Conservation (phyloP, 352 stramenopile genomes). For the Pythium myriotylum region DNA sequence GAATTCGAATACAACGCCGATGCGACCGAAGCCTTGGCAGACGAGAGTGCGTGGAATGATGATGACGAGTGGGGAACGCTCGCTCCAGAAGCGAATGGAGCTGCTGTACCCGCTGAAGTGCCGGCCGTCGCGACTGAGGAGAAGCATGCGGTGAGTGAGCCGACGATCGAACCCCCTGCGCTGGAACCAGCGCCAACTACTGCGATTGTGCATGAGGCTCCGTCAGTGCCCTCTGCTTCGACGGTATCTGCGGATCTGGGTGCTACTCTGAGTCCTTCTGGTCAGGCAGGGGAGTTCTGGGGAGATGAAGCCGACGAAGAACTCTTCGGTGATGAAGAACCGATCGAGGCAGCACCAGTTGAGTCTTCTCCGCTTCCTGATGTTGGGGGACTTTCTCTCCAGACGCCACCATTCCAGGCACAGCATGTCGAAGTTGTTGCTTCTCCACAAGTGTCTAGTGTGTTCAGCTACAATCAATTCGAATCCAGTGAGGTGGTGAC, state of each 20-base stretch:
- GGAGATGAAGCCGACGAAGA: conserved; percentile 55
- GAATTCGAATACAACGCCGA: conserved; percentile 25
- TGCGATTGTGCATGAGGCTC: not conserved
- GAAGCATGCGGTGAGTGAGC: not conserved
- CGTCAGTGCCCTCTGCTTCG: not conserved
- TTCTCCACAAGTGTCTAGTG: not conserved
- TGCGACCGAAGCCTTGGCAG: conserved; percentile 20
- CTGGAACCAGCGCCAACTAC: not conserved
- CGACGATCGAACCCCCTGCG: not conserved
- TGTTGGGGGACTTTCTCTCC: conserved; percentile 13
- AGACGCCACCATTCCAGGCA: not conserved
- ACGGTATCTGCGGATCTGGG: conserved; percentile 24
- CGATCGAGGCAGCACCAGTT: conserved; percentile 34
- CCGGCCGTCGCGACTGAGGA: not conserved
- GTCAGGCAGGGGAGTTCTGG: conserved; percentile 60
- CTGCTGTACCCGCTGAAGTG: too few relatives aligned
- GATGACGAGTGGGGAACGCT: conserved; percentile 17
- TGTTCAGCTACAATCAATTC: conserved; percentile 15
- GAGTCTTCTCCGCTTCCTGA: conserved; percentile 18
- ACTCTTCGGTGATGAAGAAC: conserved; percentile 67
- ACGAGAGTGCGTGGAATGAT: conserved; percentile 22
- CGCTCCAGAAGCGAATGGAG: conserved; percentile 12
- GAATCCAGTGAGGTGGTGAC: conserved; percentile 4
- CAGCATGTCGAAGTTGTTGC: not conserved
- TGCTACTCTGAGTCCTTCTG: conserved; percentile 26